These are phyloP conservation scores for Gossypium ekmanianum DNA, from an alignment of 345 rosid genomes.

Conservation along the genomic window DNA sequence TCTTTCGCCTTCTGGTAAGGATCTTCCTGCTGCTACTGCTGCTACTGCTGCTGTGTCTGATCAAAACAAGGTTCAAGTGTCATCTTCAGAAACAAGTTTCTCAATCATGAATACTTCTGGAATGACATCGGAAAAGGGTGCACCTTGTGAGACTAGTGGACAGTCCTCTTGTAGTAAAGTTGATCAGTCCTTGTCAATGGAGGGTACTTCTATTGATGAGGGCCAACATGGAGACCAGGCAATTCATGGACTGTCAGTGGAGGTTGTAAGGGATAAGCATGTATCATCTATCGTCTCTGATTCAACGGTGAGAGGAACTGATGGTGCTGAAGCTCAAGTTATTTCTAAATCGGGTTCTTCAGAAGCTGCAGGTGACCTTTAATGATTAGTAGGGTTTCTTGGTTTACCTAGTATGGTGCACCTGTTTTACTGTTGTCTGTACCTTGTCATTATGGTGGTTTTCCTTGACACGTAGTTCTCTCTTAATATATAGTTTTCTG, in stretches of 20 bases:
- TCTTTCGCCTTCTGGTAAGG: slow-evolving; percentile 20
- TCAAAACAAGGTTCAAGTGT: slow-evolving; percentile 25
- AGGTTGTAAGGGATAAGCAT: slow-evolving; percentile 26
- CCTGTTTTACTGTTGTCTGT: background rate
- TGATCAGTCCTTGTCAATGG: slow-evolving; percentile 25
- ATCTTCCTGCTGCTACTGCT: slow-evolving; percentile 14
- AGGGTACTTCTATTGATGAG: slow-evolving; percentile 31
- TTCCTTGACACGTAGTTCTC: background rate
- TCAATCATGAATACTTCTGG: slow-evolving; percentile 28
- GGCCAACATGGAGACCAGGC: slow-evolving; percentile 25
- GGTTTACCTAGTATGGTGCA: background rate
- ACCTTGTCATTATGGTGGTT: background rate
- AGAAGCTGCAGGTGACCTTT: slow-evolving; percentile 41
- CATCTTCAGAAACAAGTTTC: slow-evolving; percentile 19
- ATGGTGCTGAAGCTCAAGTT: slow-evolving; percentile 26
- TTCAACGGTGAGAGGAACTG: slow-evolving; percentile 29
- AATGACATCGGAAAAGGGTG: slow-evolving; percentile 22
- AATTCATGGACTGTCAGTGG: slow-evolving; percentile 22
- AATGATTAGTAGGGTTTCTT: background rate
- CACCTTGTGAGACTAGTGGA: slow-evolving; percentile 24
- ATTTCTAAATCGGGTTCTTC: slow-evolving; percentile 22
- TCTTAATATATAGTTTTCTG: background rate
- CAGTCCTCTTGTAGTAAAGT: slow-evolving; percentile 16
- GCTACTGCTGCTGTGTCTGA: slow-evolving; percentile 26
- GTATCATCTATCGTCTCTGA: slow-evolving; percentile 25